phyloP scores from a whole-genome alignment of 352 stramenopile genomes.

The Pythium scleroteichum region DNA sequence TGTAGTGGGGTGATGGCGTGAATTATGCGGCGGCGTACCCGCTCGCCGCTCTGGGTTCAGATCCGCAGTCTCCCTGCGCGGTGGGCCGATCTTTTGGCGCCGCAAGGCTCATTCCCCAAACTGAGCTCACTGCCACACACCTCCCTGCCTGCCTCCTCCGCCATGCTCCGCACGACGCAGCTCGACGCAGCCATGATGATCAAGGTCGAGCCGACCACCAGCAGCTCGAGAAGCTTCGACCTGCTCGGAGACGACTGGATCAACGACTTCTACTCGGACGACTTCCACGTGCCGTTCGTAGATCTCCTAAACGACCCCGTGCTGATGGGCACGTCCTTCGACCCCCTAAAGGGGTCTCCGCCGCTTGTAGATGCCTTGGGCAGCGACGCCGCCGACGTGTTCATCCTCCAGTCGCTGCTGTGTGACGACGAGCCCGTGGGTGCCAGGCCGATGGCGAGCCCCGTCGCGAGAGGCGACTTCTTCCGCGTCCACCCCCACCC shows the following conservation, averaged over 20 bases:
- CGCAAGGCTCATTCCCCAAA: constrained; percentile 6
- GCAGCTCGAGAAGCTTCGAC: not conserved
- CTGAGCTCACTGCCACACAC: not conserved
- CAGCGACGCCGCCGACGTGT: not conserved
- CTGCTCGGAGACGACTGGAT: not conserved
- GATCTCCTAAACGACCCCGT: constrained; percentile 1
- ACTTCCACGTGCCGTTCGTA: constrained; percentile 11
- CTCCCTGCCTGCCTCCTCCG: no score
- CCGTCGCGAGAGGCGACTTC: constrained; percentile 11
- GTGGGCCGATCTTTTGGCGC: not conserved
- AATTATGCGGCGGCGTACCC: not conserved
- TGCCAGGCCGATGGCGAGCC: constrained; percentile 2
- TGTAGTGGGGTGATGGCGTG: not conserved
- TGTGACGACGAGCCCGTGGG: not conserved
- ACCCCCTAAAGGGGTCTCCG: not conserved
- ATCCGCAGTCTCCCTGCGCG: not conserved
- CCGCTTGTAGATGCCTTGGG: not conserved
- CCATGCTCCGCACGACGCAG: not conserved
- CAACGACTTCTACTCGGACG: not conserved
- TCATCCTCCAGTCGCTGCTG: constrained; percentile 7
- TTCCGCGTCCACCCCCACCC: constrained; percentile 1
- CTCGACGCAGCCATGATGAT: not conserved
- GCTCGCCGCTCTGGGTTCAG: not conserved
- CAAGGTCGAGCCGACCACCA: constrained; percentile 11
- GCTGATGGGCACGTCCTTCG: not conserved